Conservation (phyloP, 169 alveolate genomes). For the Cytauxzoon felis region DNA sequence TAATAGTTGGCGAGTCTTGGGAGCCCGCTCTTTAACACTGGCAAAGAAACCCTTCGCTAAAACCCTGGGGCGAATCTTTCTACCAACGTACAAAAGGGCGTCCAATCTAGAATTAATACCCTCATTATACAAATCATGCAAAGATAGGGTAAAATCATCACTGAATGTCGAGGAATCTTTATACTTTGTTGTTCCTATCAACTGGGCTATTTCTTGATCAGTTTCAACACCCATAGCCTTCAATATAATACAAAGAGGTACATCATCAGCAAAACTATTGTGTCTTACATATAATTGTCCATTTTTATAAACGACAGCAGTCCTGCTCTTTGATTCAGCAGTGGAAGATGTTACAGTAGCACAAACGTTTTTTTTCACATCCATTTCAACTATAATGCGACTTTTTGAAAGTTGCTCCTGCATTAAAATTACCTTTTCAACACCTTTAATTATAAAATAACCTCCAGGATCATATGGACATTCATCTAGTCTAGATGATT, state of each 20-base stretch:
- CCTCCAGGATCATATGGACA: slow-evolving; percentile 98
- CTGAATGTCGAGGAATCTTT: background rate
- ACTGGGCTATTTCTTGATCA: slow-evolving; percentile 96
- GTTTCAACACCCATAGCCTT: slow-evolving; percentile 97
- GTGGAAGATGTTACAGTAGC: slow-evolving; percentile 97
- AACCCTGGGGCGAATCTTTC: slow-evolving; percentile 79
- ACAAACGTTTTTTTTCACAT: slow-evolving; percentile 86
- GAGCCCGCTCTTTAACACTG: slow-evolving; percentile 73
- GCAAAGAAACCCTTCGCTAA: slow-evolving; percentile 78
- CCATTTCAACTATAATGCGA: slow-evolving; percentile 97
- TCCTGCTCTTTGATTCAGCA: slow-evolving; percentile 95
- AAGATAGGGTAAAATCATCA: slow-evolving; percentile 22
- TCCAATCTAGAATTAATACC: slow-evolving; percentile 65
- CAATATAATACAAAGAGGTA: slow-evolving; percentile 93
- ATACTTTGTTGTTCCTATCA: slow-evolving; percentile 85
- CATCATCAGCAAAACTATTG: slow-evolving; percentile 92
- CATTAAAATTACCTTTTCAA: slow-evolving; percentile 96
- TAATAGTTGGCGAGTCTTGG: slow-evolving; percentile 71
- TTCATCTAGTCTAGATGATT: slow-evolving; percentile 72
- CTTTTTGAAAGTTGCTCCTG: slow-evolving; percentile 97
- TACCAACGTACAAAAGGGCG: slow-evolving; percentile 72
- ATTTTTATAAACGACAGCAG: slow-evolving; percentile 91
- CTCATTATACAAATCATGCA: slow-evolving; percentile 63
- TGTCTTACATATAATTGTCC: slow-evolving; percentile 90
- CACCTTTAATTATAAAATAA: slow-evolving; percentile 97